A percentile compares a stretch with the other conserved stretches of the same genome.
phyloP scores from a whole-genome alignment of 2,329 filamentous ascomycete species.

The Ophiocordyceps camponoti-saundersi region DNA sequence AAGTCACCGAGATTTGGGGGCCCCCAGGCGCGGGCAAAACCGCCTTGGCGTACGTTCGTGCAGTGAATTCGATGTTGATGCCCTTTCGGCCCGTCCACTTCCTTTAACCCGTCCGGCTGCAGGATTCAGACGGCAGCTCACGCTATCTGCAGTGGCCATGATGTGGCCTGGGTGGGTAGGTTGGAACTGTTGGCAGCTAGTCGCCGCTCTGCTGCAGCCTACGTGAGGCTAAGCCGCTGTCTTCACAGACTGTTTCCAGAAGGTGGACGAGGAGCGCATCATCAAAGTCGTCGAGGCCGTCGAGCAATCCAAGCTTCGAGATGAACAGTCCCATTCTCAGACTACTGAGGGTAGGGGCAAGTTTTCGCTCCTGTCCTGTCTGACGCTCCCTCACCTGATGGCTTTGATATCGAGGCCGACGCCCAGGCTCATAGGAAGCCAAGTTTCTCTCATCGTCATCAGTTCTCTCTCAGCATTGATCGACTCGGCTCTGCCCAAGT shows the following conservation, averaged over 20 bases:
- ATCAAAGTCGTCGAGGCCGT: slow-evolving; percentile 8
- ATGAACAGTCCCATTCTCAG: slow-evolving; percentile 3
- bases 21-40: slow-evolving; percentile 80
- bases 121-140: slow-evolving; percentile 56
- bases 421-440: slow-evolving; percentile 39
- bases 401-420: slow-evolving; percentile 57
- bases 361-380: slow-evolving; percentile 32
- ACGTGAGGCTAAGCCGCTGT: background rate
- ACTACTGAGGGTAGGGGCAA: no score
- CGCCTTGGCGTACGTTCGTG: slow-evolving; percentile 45
- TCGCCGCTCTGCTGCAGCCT: background rate
- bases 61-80: background rate
- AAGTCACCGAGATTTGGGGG: slow-evolving; percentile 76
- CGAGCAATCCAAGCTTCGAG: background rate
- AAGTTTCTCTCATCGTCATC: slow-evolving; percentile 55
- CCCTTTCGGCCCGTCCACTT: background rate
- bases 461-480: slow-evolving; percentile 65
- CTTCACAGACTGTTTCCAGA: slow-evolving; percentile 29
- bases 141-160: slow-evolving; percentile 39
- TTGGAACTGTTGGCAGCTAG: slow-evolving; percentile 9
- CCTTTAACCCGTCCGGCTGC: background rate
- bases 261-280: slow-evolving; percentile 13
- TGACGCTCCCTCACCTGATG: slow-evolving; percentile 54
- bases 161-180: slow-evolving; percentile 72
- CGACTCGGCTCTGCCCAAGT: slow-evolving; percentile 58